phyloP scores from a whole-genome alignment of 345 rosid genomes.

The Bruguiera gymnorhiza region DNA sequence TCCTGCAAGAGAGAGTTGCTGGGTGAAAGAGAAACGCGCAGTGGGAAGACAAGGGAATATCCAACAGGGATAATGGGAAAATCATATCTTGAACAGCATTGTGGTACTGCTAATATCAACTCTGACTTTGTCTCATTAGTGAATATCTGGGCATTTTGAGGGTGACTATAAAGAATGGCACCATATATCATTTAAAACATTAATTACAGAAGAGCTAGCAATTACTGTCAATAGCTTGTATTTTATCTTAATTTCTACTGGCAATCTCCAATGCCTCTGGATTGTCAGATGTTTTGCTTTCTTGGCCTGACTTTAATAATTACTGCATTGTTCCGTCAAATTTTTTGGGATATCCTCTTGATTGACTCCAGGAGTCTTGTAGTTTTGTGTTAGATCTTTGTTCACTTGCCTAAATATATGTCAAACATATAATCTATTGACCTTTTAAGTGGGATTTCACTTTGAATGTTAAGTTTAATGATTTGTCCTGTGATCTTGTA shows the following conservation, averaged over 20 bases:
- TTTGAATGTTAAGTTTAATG: too few relatives aligned
- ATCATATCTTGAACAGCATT: conserved; percentile 51
- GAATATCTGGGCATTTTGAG: neutral
- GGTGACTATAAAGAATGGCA: too few relatives aligned
- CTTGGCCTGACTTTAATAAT: too few relatives aligned
- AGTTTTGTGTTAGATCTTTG: neutral
- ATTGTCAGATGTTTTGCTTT: too few relatives aligned
- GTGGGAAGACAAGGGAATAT: conserved; percentile 30
- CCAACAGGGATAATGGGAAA: conserved; percentile 5
- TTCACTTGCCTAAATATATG: neutral
- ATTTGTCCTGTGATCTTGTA: conserved; percentile 23
- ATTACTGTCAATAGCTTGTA: too few relatives aligned
- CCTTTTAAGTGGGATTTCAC: too few relatives aligned
- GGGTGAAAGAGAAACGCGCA: conserved; percentile 28
- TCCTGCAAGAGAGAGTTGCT: conserved; percentile 20
- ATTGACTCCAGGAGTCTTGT: neutral
- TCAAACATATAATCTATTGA: too few relatives aligned
- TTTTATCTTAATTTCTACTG: too few relatives aligned
- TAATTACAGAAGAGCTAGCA: too few relatives aligned
- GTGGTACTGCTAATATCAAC: conserved; percentile 34
- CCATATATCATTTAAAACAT: too few relatives aligned
- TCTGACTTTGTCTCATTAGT: neutral
- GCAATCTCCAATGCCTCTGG: too few relatives aligned
- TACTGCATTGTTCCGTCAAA: too few relatives aligned
- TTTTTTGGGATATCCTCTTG: neutral